Evolutionary conservation across 1,139 yeast species (phyloP).

Genomic region (Yamadazyma mexicana): DNA sequence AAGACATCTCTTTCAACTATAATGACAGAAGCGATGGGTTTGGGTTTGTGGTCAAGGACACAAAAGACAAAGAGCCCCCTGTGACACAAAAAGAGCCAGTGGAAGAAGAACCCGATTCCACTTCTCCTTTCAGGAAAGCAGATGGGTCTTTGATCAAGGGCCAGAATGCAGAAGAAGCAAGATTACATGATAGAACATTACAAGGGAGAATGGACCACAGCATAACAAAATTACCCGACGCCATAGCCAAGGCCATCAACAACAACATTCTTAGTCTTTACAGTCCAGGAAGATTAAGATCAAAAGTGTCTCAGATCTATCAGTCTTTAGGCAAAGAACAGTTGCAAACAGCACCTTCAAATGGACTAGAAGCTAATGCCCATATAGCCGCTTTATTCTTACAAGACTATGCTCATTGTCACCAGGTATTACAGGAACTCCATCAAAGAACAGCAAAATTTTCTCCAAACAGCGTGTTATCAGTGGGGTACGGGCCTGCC

Average conservation of each 20-base stretch:
- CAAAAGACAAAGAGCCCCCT: not conserved
- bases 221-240: constrained; percentile 50
- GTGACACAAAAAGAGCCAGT: constrained; percentile 5
- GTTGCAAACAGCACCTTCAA: constrained; percentile 53
- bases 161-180: constrained; percentile 48
- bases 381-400: constrained; percentile 81
- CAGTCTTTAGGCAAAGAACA: constrained; percentile 50
- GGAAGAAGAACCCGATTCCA: not conserved
- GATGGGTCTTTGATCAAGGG: constrained; percentile 47
- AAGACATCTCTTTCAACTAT: not conserved
- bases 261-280: constrained; percentile 57
- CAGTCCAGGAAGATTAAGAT: constrained; percentile 56
- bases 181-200: constrained; percentile 49
- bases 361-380: constrained; percentile 71
- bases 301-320: constrained; percentile 53
- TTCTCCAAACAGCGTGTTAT: constrained; percentile 66
- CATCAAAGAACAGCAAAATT: constrained; percentile 55
- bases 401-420: constrained; percentile 76
- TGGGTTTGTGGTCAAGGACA: constrained; percentile 4
- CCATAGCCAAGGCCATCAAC: constrained; percentile 55
- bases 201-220: constrained; percentile 48
- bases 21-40: not conserved
- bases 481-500: constrained; percentile 90
- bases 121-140: constrained; percentile 35
- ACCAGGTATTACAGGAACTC: constrained; percentile 68